These are phyloP conservation scores for Penicillium salamii DNA, from an alignment of 495 filamentous ascomycete species.

Conservation along the genomic window DNA sequence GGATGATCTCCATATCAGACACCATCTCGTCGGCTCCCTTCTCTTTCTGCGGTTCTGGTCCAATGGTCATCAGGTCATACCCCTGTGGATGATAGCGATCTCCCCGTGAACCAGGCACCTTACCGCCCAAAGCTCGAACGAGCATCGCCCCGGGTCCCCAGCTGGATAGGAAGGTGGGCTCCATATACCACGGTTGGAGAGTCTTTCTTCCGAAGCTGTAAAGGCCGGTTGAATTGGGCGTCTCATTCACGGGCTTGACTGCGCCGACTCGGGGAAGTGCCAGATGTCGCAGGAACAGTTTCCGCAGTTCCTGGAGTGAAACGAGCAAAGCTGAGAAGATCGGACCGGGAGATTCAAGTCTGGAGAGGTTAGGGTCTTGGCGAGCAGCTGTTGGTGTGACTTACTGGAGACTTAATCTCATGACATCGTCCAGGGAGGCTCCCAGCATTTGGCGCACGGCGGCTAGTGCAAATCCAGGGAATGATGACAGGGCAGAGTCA, in stretches of 20 bases:
- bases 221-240: conserved; percentile 12
- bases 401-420: conserved; percentile 24
- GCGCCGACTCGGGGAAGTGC: conserved; percentile 42
- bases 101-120: conserved; percentile 36
- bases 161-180: conserved; percentile 47
- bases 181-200: conserved; percentile 48
- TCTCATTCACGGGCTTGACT: conserved; percentile 12
- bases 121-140: conserved; percentile 44
- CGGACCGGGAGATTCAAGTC: conserved; percentile 23
- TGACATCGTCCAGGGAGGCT: conserved; percentile 23
- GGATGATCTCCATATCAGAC: conserved; percentile 28
- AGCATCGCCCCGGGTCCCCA: conserved; percentile 47
- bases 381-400: conserved; percentile 2
- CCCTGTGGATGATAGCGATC: conserved; percentile 48
- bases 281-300: conserved; percentile 46
- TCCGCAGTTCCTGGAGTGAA: conserved; percentile 30
- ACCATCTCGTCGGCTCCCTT: conserved; percentile 43
- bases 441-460: conserved; percentile 24
- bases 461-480: conserved; percentile 14
- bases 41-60: conserved; percentile 45
- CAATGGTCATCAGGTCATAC: conserved; percentile 50
- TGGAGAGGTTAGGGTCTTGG: background rate
- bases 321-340: conserved; percentile 31
- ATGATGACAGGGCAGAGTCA: conserved; percentile 17
- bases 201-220: conserved; percentile 23